Conservation (phyloP, 345 rosid genomes). For the Lepidium aucheri region DNA sequence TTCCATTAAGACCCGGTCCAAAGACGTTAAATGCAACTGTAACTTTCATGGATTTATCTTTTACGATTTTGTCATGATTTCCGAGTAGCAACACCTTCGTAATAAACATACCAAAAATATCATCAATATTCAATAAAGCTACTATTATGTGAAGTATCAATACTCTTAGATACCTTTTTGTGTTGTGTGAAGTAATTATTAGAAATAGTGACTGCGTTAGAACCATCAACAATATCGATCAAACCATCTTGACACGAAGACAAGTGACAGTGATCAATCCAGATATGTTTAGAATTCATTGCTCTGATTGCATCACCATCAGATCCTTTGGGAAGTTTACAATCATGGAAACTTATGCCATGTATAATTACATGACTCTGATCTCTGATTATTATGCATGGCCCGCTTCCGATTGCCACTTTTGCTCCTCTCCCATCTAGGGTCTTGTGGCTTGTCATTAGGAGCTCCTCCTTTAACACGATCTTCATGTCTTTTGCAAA, state of each 20-base stretch:
- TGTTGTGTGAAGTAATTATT: constrained; percentile 84
- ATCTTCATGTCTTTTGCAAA: constrained; percentile 78
- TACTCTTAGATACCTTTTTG: constrained; percentile 44
- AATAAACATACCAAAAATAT: neutral
- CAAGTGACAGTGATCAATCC: constrained; percentile 81
- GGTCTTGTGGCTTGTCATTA: constrained; percentile 80
- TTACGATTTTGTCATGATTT: constrained; percentile 50
- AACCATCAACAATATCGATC: constrained; percentile 76
- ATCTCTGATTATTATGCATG: constrained; percentile 66
- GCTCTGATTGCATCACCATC: constrained; percentile 74
- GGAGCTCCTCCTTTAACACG: constrained; percentile 59
- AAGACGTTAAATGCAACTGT: constrained; percentile 77
- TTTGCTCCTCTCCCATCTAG: constrained; percentile 79
- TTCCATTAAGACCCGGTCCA: constrained; percentile 73
- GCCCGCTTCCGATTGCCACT: constrained; percentile 71
- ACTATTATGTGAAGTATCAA: neutral
- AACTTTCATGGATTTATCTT: constrained; percentile 69
- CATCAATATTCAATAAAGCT: neutral
- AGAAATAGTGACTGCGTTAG: constrained; percentile 71
- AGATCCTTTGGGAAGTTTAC: constrained; percentile 58
- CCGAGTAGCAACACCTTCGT: constrained; percentile 73
- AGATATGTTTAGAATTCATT: constrained; percentile 64
- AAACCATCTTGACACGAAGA: constrained; percentile 66
- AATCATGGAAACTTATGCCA: constrained; percentile 81
- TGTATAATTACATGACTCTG: constrained; percentile 72